Evolutionary conservation across 805 yeast species (phyloP).

Genomic region (Kuraishia hungarica): DNA sequence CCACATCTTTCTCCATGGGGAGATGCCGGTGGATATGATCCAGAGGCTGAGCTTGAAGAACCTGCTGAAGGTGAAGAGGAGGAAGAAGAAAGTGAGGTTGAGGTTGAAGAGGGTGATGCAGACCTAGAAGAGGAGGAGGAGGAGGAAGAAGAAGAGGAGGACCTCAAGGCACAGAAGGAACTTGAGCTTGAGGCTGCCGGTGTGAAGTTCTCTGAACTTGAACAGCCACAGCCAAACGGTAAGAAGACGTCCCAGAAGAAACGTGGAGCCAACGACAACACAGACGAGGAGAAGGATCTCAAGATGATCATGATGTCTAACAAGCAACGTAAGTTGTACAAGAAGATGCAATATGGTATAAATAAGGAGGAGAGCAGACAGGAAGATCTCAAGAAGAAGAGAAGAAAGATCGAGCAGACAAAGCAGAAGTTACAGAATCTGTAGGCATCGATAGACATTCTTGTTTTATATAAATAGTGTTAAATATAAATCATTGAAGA

Average conservation of each 20-base stretch:
- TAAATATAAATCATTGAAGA: neutral
- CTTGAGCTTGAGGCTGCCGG: conserved; percentile 89
- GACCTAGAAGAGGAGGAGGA: conserved; percentile 44
- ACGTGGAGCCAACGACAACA: conserved; percentile 33
- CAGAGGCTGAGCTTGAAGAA: conserved; percentile 44
- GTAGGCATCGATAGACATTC: conserved; percentile 5
- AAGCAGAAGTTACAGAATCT: conserved; percentile 33
- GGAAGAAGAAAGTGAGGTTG: conserved; percentile 41
- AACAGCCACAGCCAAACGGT: conserved; percentile 20
- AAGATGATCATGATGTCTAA: conserved; percentile 96
- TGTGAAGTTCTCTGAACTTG: conserved; percentile 59
- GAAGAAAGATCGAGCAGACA: conserved; percentile 59
- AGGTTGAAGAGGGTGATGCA: conserved; percentile 37
- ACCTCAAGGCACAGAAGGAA: conserved; percentile 62
- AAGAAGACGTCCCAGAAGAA: conserved; percentile 28
- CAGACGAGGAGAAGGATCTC: conserved; percentile 80
- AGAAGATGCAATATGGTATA: conserved; percentile 89
- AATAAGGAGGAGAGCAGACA: conserved; percentile 74
- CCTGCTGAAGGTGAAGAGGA: conserved; percentile 35
- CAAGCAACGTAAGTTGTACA: conserved; percentile 89
- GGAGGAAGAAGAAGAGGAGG: conserved; percentile 47
- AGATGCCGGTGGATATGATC: conserved; percentile 85
- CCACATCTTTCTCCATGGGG: conserved; percentile 99
- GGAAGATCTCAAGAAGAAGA: conserved; percentile 60
- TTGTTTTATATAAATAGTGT: neutral